A percentile compares a stretch with the other conserved stretches of the same genome.
phyloP scores from a whole-genome alignment of 768 basidiomycete genomes.

The Boletus barrowsii region DNA sequence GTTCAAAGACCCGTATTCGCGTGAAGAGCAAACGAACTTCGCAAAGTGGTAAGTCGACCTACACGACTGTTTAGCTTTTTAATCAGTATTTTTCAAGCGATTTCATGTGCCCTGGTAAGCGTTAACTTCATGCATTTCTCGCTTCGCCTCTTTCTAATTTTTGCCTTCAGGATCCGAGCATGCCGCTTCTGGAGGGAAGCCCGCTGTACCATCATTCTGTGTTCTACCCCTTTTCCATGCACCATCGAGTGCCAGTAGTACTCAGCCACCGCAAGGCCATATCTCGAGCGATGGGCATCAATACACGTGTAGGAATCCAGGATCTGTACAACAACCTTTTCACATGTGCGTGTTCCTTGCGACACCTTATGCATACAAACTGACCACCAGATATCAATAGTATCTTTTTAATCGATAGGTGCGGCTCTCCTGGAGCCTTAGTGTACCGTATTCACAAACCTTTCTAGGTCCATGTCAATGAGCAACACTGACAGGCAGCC shows the following conservation, averaged over 20 bases:
- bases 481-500: conserved; percentile 37
- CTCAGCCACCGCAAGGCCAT: conserved; percentile 37
- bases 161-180: conserved; percentile 47
- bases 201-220: conserved; percentile 51
- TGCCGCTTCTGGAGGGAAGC: conserved; percentile 31
- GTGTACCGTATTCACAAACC: not conserved
- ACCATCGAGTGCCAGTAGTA: conserved; percentile 20
- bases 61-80: too few species aligned
- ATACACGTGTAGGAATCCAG: conserved; percentile 53
- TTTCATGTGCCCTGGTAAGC: conserved; percentile 47
- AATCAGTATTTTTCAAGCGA: conserved; percentile 34
- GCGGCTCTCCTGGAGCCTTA: not conserved
- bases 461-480: conserved; percentile 52
- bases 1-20: conserved; percentile 62
- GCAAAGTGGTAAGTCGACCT: conserved; percentile 43
- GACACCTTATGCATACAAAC: not conserved
- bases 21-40: conserved; percentile 52
- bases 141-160: not conserved
- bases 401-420: conserved; percentile 23
- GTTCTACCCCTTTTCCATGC: conserved; percentile 53
- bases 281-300: conserved; percentile 55
- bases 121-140: not conserved
- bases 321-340: conserved; percentile 45
- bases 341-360: conserved; percentile 48
- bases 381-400: conserved; percentile 2